A percentile compares a stretch with the other conserved stretches of the same genome.
These are phyloP conservation scores for Hypomontagnella monticulosa DNA, from an alignment of 495 filamentous ascomycete genomes.

Conservation along the genomic window DNA sequence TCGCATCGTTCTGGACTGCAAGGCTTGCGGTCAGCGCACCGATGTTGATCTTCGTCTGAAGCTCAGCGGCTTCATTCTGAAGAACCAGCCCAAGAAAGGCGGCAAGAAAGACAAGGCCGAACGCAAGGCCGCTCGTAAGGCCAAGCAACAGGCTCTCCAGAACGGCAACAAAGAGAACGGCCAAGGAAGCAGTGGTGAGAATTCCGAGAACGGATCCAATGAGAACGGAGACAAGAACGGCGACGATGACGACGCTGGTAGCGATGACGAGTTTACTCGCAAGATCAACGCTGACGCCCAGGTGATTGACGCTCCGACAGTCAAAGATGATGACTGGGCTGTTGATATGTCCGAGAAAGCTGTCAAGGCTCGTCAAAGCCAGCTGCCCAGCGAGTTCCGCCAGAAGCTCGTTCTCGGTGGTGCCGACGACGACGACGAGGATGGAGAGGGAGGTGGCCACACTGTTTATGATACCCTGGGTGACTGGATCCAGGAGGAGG, in stretches of 20 bases:
- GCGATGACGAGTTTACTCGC: constrained; percentile 91
- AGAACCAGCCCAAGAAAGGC: constrained; percentile 88
- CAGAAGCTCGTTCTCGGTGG: constrained; percentile 85
- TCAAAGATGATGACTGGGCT: constrained; percentile 90
- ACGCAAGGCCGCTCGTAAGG: constrained; percentile 84
- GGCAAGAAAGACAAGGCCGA: constrained; percentile 92
- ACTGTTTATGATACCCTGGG: constrained; percentile 91
- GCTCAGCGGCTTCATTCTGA: constrained; percentile 96
- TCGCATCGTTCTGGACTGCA: constrained; percentile 92
- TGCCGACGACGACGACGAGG: constrained; percentile 79
- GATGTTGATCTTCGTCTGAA: constrained; percentile 93
- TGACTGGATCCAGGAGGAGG: constrained; percentile 86
- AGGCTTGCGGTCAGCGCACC: constrained; percentile 93
- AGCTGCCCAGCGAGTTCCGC: constrained; percentile 91
- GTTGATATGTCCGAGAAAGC: constrained; percentile 95
- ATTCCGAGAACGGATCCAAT: constrained; percentile 75
- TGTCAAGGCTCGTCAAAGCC: constrained; percentile 90
- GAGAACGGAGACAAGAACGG: constrained; percentile 70
- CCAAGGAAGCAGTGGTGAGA: constrained; percentile 71
- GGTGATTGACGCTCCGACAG: constrained; percentile 69
- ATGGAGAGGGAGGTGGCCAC: constrained; percentile 77
- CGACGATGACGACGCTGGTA: constrained; percentile 69
- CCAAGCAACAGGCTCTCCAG: constrained; percentile 79
- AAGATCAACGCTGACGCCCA: constrained; percentile 86
- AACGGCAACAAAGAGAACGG: constrained; percentile 64